Percentiles rank a stretch among this genome's conserved stretches.
Evolutionary conservation across 371 early-diverging fungal species (phyloP).

Genomic region (Rhizomucor miehei): DNA sequence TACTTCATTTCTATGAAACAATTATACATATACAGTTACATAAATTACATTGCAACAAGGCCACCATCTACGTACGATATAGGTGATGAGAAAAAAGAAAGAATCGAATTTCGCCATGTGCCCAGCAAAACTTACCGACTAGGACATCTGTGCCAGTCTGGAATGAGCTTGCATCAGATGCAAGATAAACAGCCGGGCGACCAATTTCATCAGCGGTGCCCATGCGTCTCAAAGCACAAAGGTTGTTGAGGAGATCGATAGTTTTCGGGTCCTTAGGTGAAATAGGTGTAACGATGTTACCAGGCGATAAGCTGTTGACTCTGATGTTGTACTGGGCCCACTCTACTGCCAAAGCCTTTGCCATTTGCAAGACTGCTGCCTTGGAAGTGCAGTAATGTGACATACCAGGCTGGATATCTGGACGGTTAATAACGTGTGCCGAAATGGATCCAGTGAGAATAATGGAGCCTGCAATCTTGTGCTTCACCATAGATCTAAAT

Average conservation of each 20-base stretch:
- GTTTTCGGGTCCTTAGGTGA: conserved; percentile 18
- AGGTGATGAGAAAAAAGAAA: neutral
- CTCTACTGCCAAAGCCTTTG: conserved; percentile 22
- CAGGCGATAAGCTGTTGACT: conserved; percentile 25
- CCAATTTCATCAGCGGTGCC: conserved; percentile 19
- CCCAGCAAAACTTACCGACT: conserved; percentile 12
- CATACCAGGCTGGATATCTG: conserved; percentile 21
- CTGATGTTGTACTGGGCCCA: conserved; percentile 23
- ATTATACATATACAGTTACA: conserved; percentile 16
- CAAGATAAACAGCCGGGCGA: conserved; percentile 24
- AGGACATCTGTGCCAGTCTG: conserved; percentile 24
- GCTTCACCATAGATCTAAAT: conserved; percentile 18
- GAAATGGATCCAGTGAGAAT: conserved; percentile 25
- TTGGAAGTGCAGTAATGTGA: conserved; percentile 22
- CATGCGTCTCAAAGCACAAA: conserved; percentile 21
- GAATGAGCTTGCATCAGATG: conserved; percentile 27
- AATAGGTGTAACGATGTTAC: conserved; percentile 26
- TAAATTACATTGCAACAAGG: conserved; percentile 9
- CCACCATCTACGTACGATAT: conserved; percentile 8
- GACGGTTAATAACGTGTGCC: conserved; percentile 23
- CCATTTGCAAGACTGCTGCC: conserved; percentile 23
- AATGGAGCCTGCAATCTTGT: conserved; percentile 17
- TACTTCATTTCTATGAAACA: conserved; percentile 40
- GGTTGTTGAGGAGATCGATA: conserved; percentile 13
- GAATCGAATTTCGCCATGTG: neutral